Conservation (phyloP, 331 rosid genomes). For the Rhamnella rubrinervis region DNA sequence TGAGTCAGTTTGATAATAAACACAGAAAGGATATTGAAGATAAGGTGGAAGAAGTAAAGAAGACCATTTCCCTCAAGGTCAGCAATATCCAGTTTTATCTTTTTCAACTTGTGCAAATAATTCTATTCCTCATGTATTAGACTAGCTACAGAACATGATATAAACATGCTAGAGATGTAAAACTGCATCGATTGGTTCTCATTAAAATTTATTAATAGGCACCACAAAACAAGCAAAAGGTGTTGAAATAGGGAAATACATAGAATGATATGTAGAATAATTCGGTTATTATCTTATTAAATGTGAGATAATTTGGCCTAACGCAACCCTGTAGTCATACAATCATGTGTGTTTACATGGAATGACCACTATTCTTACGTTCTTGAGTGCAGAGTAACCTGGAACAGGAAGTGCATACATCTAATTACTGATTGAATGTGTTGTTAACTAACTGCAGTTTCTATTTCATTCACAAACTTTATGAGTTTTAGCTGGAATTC, state of each 20-base stretch:
- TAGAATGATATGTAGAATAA: background rate
- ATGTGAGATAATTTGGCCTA: background rate
- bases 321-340: background rate
- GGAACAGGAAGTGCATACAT: background rate
- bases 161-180: background rate
- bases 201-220: background rate
- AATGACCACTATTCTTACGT: background rate
- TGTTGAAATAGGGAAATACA: background rate
- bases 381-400: background rate
- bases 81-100: conserved; percentile 57
- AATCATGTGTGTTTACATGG: background rate
- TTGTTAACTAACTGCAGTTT: background rate
- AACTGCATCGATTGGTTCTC: background rate
- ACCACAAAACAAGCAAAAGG: background rate
- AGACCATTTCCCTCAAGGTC: conserved; percentile 77
- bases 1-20: conserved; percentile 81
- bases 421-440: background rate
- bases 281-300: background rate
- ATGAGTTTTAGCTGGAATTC: background rate
- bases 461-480: background rate
- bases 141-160: background rate
- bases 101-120: background rate
- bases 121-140: background rate
- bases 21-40: conserved; percentile 89
- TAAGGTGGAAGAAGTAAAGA: conserved; percentile 85